A percentile compares a stretch with the other conserved stretches of the same genome.
phyloP scores from a whole-genome alignment of 1,284 basidiomycete genomes.

The Golubevia pallescens region DNA sequence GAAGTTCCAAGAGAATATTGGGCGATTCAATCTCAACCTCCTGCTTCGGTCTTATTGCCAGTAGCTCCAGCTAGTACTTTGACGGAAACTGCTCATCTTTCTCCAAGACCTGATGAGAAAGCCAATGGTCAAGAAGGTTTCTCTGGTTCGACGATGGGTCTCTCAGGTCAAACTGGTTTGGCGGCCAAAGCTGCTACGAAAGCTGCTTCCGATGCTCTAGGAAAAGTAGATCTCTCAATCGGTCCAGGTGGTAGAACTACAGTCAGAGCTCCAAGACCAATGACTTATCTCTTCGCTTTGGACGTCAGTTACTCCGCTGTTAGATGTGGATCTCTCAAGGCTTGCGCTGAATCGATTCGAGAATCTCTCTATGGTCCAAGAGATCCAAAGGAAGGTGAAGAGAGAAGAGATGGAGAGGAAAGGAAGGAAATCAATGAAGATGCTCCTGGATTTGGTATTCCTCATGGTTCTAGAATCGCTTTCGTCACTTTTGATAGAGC shows the following conservation, averaged over 20 bases:
- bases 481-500: slow-evolving; percentile 84
- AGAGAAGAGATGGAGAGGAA: slow-evolving; percentile 19
- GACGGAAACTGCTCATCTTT: slow-evolving; percentile 43
- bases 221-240: slow-evolving; percentile 36
- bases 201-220: slow-evolving; percentile 50
- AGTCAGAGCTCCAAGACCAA: slow-evolving; percentile 66
- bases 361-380: slow-evolving; percentile 71
- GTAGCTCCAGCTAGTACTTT: slow-evolving; percentile 43
- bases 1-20: slow-evolving; percentile 84
- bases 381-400: slow-evolving; percentile 37
- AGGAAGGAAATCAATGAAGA: slow-evolving; percentile 27
- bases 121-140: slow-evolving; percentile 8
- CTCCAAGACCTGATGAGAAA: slow-evolving; percentile 23
- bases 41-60: slow-evolving; percentile 36
- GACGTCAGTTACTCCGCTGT: slow-evolving; percentile 81
- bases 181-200: slow-evolving; percentile 44
- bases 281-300: slow-evolving; percentile 85
- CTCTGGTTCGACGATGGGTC: slow-evolving; percentile 45
- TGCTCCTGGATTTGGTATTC: slow-evolving; percentile 51
- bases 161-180: slow-evolving; percentile 41
- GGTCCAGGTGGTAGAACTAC: slow-evolving; percentile 50
- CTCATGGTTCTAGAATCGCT: slow-evolving; percentile 66
- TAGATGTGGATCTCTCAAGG: slow-evolving; percentile 76
- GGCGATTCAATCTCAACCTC: slow-evolving; percentile 70
- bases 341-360: slow-evolving; percentile 74